Conservation (phyloP, 768 basidiomycete genomes). For the Tricholoma terreum region DNA sequence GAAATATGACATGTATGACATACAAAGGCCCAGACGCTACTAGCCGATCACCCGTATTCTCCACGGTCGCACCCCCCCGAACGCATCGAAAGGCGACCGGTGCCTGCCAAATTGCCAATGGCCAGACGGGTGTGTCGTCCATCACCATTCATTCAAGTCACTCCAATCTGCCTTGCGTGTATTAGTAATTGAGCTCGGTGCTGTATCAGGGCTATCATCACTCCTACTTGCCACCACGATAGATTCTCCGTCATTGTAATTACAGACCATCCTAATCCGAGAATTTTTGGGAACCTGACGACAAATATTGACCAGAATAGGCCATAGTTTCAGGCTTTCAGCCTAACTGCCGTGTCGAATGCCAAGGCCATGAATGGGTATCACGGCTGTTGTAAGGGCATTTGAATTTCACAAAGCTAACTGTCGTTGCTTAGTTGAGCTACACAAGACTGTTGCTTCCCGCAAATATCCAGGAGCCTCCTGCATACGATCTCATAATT, state of each 20-base stretch:
- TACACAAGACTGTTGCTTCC: conserved; percentile 19
- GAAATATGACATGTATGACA: conserved; percentile 6
- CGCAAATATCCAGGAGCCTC: conserved; percentile 1
- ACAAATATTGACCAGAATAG: conserved; percentile 54
- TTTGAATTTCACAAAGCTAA: background rate
- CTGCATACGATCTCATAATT: conserved; percentile 57
- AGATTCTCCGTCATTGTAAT: conserved; percentile 50
- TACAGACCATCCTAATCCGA: conserved; percentile 68
- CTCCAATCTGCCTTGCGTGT: conserved; percentile 1
- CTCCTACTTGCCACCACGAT: conserved; percentile 48
- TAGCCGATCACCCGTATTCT: conserved; percentile 74
- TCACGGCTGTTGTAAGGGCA: conserved; percentile 45
- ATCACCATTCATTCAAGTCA: background rate
- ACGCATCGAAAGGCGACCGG: conserved; percentile 52
- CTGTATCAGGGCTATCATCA: conserved; percentile 67
- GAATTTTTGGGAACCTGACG: conserved; percentile 54
- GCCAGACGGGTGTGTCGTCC: conserved; percentile 36
- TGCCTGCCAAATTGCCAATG: conserved; percentile 38
- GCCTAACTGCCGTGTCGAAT: conserved; percentile 40
- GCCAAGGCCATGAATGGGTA: conserved; percentile 66
- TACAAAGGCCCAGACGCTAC: conserved; percentile 60
- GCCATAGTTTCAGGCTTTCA: conserved; percentile 29
- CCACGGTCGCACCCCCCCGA: conserved; percentile 67
- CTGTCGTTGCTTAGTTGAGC: background rate
- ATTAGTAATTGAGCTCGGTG: conserved; percentile 68